These are phyloP conservation scores for Globisporangium middletonii DNA, from an alignment of 352 stramenopile species.

Conservation along the genomic window DNA sequence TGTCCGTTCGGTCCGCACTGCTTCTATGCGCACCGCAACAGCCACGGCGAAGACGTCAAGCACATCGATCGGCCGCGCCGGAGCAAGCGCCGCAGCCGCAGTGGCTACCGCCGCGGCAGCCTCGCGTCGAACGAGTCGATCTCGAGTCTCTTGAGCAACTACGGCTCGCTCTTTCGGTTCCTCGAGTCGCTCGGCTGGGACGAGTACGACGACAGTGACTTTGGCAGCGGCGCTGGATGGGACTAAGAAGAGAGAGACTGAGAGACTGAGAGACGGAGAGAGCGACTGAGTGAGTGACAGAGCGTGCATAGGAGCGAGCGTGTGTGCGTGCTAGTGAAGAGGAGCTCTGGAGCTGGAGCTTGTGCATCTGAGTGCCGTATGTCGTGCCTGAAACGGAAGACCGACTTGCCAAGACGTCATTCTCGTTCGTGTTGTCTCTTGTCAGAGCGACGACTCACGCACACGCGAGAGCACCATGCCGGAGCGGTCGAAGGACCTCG, in stretches of 20 bases:
- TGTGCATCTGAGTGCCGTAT: not conserved
- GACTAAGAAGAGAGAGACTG: not conserved
- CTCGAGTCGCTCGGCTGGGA: slow-evolving; percentile 59
- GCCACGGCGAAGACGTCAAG: slow-evolving; percentile 53
- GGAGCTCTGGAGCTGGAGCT: not conserved
- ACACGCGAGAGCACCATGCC: not conserved
- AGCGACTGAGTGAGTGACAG: not conserved
- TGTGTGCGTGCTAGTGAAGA: not conserved
- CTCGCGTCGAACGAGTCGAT: slow-evolving; percentile 17
- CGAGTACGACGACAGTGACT: slow-evolving; percentile 22
- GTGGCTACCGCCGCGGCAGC: slow-evolving; percentile 8
- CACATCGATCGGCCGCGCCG: slow-evolving; percentile 42
- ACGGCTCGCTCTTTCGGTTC: slow-evolving; percentile 60
- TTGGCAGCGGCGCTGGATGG: slow-evolving; percentile 2
- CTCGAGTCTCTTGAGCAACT: slow-evolving; percentile 46
- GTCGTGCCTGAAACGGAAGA: not conserved
- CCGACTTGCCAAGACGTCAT: not conserved
- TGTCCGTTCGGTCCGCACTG: slow-evolving; percentile 69
- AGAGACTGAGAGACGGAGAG: not conserved
- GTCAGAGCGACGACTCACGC: not conserved
- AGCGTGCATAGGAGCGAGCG: not conserved
- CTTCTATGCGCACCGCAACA: slow-evolving; percentile 72
- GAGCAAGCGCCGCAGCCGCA: slow-evolving; percentile 8
- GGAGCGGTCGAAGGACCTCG: not conserved
- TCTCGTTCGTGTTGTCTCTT: not conserved